phyloP scores from a whole-genome alignment of 1,139 yeast genomes.

The Schwanniomyces etchellsii region DNA sequence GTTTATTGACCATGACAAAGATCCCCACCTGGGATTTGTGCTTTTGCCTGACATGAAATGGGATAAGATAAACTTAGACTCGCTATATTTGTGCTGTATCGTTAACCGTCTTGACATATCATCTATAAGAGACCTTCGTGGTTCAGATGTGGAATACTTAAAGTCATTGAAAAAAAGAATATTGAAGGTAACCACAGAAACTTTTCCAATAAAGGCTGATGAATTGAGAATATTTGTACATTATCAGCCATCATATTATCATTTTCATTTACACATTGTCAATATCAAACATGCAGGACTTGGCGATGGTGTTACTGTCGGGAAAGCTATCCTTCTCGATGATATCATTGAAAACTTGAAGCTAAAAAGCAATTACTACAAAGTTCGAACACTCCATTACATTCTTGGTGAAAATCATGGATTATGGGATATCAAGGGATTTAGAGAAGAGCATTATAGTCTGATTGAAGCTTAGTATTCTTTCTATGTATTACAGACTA shows the following conservation, averaged over 20 bases:
- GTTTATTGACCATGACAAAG: conserved; percentile 58
- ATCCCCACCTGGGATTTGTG: conserved; percentile 51
- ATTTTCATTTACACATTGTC: conserved; percentile 90
- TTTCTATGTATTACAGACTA: background rate
- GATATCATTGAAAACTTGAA: conserved; percentile 72
- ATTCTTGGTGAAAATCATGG: conserved; percentile 71
- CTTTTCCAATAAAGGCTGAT: conserved; percentile 31
- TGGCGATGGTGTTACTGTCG: conserved; percentile 67
- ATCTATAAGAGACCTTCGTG: conserved; percentile 69
- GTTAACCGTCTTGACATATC: conserved; percentile 68
- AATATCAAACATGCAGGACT: conserved; percentile 67
- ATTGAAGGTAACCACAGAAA: conserved; percentile 39
- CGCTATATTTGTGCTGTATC: conserved; percentile 75
- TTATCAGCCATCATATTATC: conserved; percentile 95
- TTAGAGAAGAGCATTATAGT: conserved; percentile 10
- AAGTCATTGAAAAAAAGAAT: conserved; percentile 39
- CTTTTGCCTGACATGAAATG: conserved; percentile 85
- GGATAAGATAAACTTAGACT: conserved; percentile 70
- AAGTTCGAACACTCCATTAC: conserved; percentile 42
- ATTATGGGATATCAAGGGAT: conserved; percentile 51
- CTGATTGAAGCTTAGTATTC: background rate
- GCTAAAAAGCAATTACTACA: conserved; percentile 42
- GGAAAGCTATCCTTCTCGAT: conserved; percentile 78
- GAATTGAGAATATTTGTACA: conserved; percentile 73
- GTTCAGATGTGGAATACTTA: conserved; percentile 54